Evolutionary conservation across 495 filamentous ascomycete species (phyloP).

Genomic region (Cetradonia linearis): DNA sequence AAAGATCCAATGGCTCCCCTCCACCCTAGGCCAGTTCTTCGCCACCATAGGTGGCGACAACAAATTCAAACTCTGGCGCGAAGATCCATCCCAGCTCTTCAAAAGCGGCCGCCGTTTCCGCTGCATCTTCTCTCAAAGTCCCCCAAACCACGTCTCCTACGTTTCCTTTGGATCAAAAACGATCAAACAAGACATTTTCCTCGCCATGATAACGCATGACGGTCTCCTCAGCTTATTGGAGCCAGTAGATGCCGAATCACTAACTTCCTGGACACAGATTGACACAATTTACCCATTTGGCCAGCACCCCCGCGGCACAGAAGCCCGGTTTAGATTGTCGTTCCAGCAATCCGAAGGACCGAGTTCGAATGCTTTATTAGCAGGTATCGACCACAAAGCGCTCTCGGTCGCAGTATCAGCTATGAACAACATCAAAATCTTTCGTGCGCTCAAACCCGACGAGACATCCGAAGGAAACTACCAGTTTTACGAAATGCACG

Average conservation of each 20-base stretch:
- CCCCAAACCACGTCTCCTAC: slow-evolving; percentile 51
- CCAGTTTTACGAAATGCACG: slow-evolving; percentile 66
- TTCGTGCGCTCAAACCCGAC: slow-evolving; percentile 44
- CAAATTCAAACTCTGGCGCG: slow-evolving; percentile 79
- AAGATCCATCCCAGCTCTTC: slow-evolving; percentile 65
- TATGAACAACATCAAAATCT: slow-evolving; percentile 71
- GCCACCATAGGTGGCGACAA: slow-evolving; percentile 74
- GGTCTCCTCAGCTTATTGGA: slow-evolving; percentile 73
- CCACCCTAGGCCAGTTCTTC: slow-evolving; percentile 51
- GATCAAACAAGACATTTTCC: slow-evolving; percentile 60
- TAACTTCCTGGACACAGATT: slow-evolving; percentile 63
- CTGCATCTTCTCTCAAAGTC: slow-evolving; percentile 45
- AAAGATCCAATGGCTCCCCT: slow-evolving; percentile 72
- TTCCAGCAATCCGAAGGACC: slow-evolving; percentile 79
- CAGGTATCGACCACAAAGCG: slow-evolving; percentile 63
- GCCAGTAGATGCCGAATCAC: slow-evolving; percentile 72
- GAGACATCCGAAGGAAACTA: slow-evolving; percentile 42
- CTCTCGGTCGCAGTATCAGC: slow-evolving; percentile 71
- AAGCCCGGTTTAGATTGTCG: slow-evolving; percentile 72
- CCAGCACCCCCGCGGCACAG: slow-evolving; percentile 57
- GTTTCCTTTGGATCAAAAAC: slow-evolving; percentile 76
- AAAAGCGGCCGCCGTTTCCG: slow-evolving; percentile 69
- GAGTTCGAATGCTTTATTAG: slow-evolving; percentile 62
- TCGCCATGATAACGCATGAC: slow-evolving; percentile 73
- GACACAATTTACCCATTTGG: slow-evolving; percentile 58